A percentile compares a stretch with the other conserved stretches of the same genome.
These are phyloP conservation scores for Carex littledalei DNA, from an alignment of 176 grass and related monocot species.

Conservation along the genomic window DNA sequence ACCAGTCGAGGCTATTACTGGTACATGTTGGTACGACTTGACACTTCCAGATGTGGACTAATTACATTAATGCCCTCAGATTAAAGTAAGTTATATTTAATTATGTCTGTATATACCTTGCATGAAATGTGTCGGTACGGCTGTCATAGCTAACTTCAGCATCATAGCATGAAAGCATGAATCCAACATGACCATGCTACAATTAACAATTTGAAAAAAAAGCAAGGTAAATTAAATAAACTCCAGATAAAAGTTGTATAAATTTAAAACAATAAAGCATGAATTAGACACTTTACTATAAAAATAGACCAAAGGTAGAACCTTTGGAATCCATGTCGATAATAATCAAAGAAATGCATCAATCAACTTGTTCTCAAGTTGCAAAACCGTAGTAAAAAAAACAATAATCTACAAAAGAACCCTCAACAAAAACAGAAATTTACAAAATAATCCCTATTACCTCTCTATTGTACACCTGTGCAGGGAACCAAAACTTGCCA, in stretches of 20 bases:
- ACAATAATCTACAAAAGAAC: not conserved
- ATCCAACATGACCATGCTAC: conserved; percentile 98
- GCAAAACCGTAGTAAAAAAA: not conserved
- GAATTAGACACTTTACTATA: not conserved
- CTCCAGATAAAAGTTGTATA: not conserved
- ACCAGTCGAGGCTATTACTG: not conserved
- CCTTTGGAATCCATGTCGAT: not conserved
- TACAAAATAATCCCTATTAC: conserved; percentile 31
- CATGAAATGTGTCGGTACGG: conserved; percentile 49
- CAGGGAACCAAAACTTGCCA: conserved; percentile 86
- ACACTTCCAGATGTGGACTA: not conserved
- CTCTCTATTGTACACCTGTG: conserved; percentile 99
- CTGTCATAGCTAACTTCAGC: conserved; percentile 85
- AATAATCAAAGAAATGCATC: conserved; percentile 5
- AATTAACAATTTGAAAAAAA: conserved; percentile 29
- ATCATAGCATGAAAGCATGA: conserved; percentile 99
- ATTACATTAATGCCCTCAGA: not conserved
- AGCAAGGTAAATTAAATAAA: not conserved
- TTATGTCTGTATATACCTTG: conserved; percentile 44
- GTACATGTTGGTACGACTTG: not conserved
- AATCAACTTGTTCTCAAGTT: not conserved
- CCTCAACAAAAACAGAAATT: not conserved
- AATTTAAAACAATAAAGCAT: conserved; percentile 6
- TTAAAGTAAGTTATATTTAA: not conserved
- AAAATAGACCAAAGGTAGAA: not conserved